Evolutionary conservation across 129 eudicot genomes (phyloP), one percentile per base, ranked within the genome.

Genomic region (Artemisia annua): DNA sequence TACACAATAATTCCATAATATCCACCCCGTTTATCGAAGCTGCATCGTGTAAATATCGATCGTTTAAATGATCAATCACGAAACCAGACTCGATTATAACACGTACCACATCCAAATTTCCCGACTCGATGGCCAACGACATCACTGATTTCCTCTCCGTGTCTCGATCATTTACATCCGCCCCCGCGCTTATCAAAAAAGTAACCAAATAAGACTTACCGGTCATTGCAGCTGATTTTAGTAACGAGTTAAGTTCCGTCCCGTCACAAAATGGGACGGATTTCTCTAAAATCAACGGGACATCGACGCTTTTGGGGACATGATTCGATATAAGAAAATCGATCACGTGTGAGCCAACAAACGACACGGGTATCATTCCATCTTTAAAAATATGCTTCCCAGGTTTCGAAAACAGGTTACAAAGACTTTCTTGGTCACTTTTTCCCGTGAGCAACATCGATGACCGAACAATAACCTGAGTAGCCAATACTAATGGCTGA

Each of bases 381-480:
- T 89, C 96, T 26, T 75, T 86, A 69, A 87, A 89, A 39, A 89
- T 81, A 63, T 74, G 90, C 0, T 82, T 83, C 1, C 92, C 92
- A 4, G 87, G 82, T 63, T 77, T 83, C 7, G 92, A 83, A 70
- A 89, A 89, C 19, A 87, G 51, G 3, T 75, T 74, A 32, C 75
- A 77, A 66, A 89, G 90, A 55, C 81, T 82, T n/a, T 89, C 90
- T 4, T 57, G 88, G 48, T 72, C 61, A 66, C 84, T 88, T 66
- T 85, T 89, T 10, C 88, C 85, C 7, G 88, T 76, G 57, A 88
- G 82, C n/a, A 87, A 83, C 80, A 89, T 81, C 10, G 92, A 80
- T 20, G 96, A 80, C 0, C 80, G 75, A 69, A 89, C 92, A 1
- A 87, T 65, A 49, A 89, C 50, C 8, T 74, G 71, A 54, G 87